These are phyloP conservation scores for Thermothielavioides terrestris DNA, from an alignment of 495 filamentous ascomycete species.

Conservation along the genomic window DNA sequence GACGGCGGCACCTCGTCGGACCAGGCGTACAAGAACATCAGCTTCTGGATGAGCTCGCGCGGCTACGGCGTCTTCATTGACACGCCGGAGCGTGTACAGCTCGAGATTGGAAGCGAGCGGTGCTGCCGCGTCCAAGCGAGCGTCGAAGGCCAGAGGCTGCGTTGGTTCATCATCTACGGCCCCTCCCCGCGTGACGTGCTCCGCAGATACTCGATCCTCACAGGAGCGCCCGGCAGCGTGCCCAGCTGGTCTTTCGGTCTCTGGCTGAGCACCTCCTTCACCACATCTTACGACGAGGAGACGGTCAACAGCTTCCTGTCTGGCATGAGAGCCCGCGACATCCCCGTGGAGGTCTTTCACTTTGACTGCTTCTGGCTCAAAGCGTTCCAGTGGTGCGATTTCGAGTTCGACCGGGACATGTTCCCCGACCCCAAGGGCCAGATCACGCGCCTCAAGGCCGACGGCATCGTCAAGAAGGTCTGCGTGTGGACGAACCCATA, in stretches of 20 bases:
- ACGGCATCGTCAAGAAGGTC: conserved; percentile 50
- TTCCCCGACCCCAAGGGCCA: conserved; percentile 61
- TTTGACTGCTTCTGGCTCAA: conserved; percentile 61
- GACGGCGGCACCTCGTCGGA: conserved; percentile 65
- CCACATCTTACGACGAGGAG: conserved; percentile 59
- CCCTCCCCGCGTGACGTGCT: conserved; percentile 59
- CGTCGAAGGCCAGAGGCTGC: conserved; percentile 51
- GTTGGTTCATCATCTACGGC: conserved; percentile 59
- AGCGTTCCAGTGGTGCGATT: conserved; percentile 67
- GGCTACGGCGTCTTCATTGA: conserved; percentile 69
- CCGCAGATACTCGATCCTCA: conserved; percentile 52
- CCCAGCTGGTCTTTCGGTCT: conserved; percentile 64
- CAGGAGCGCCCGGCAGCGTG: conserved; percentile 49
- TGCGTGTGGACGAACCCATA: conserved; percentile 70
- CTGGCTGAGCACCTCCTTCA: conserved; percentile 64
- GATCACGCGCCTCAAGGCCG: conserved; percentile 51
- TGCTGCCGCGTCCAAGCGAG: conserved; percentile 56
- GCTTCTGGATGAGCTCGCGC: conserved; percentile 58
- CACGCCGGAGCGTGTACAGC: conserved; percentile 48
- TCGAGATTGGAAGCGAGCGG: conserved; percentile 62
- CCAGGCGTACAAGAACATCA: conserved; percentile 66
- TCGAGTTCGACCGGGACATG: conserved; percentile 57
- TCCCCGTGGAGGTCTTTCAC: conserved; percentile 62
- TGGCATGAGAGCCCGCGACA: conserved; percentile 55
- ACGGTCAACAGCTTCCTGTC: conserved; percentile 60